Evolutionary conservation across 1,284 basidiomycete genomes (phyloP).

Genomic region (Xerocomus amazonicus): DNA sequence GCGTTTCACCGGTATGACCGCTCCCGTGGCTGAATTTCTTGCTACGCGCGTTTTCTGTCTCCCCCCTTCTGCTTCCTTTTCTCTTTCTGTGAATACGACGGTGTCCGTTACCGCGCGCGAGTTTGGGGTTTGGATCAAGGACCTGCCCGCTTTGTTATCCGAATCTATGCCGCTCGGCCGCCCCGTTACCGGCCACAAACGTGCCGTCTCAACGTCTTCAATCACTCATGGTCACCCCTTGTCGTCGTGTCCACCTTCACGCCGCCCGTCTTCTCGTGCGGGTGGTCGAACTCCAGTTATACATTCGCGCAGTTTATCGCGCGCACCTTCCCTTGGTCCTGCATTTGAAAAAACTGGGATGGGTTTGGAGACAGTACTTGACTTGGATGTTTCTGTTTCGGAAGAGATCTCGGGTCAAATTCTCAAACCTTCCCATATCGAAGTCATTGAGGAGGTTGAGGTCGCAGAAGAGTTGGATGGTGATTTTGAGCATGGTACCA

Average conservation of each 20-base stretch:
- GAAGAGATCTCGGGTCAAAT: constrained; percentile 20
- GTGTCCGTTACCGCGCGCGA: constrained; percentile 75
- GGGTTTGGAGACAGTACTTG: constrained; percentile 27
- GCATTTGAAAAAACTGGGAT: constrained; percentile 43
- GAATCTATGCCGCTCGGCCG: constrained; percentile 21
- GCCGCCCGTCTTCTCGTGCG: constrained; percentile 62
- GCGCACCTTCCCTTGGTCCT: constrained; percentile 56
- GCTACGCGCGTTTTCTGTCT: constrained; percentile 86
- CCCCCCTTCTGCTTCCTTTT: constrained; percentile 37
- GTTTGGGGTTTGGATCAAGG: constrained; percentile 84
- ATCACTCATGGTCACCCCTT: constrained; percentile 59
- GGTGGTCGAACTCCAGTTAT: constrained; percentile 50
- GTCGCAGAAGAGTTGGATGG: constrained; percentile 39
- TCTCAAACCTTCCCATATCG: constrained; percentile 20
- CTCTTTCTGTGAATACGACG: constrained; percentile 36
- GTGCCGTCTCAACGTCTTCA: constrained; percentile 53
- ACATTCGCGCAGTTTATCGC: constrained; percentile 51
- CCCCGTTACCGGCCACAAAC: constrained; percentile 39
- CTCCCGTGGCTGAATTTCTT: constrained; percentile 82
- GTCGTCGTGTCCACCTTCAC: constrained; percentile 60
- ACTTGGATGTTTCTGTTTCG: constrained; percentile 21
- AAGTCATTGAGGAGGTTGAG: constrained; percentile 33
- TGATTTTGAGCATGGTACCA: constrained; percentile 20
- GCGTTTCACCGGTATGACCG: constrained; percentile 91
- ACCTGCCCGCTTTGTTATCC: constrained; percentile 68